Conservation (phyloP, 2,329 filamentous ascomycete species). For the Thelonectria discophora region DNA sequence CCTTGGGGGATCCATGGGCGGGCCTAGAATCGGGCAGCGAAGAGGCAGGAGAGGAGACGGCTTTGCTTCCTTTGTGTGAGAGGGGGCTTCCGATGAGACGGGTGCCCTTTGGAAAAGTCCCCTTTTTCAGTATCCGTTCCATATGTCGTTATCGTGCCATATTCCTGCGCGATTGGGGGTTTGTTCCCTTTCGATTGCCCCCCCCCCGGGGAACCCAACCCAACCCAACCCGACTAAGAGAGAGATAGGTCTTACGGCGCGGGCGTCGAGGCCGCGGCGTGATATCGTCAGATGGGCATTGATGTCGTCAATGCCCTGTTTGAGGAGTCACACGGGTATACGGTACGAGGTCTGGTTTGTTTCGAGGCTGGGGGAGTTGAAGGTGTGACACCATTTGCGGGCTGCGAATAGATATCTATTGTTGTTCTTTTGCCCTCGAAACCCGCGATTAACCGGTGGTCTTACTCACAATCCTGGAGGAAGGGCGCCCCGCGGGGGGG, state of each 20-base stretch:
- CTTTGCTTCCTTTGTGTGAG: too few relatives aligned
- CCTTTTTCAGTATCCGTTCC: neutral
- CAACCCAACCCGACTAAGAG: too few relatives aligned
- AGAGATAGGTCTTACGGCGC: too few relatives aligned
- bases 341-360: neutral
- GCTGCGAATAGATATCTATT: too few relatives aligned
- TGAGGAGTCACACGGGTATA: slow-evolving; percentile 11
- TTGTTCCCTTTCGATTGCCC: neutral
- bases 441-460: slow-evolving; percentile 18
- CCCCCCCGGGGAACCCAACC: too few relatives aligned
- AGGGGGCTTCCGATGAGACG: too few relatives aligned
- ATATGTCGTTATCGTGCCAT: neutral
- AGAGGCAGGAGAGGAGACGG: too few relatives aligned
- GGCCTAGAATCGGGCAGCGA: neutral
- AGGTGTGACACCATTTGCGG: slow-evolving; percentile 18
- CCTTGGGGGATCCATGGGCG: slow-evolving; percentile 3
- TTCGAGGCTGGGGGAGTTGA: neutral
- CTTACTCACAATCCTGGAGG: neutral
- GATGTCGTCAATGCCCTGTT: slow-evolving; percentile 1
- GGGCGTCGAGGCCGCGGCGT: neutral
- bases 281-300: slow-evolving; percentile 19
- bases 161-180: neutral
- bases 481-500: too few relatives aligned
- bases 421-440: neutral
- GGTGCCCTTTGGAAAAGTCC: too few relatives aligned